Evolutionary conservation across 108 stramenopile species (phyloP), one percentile per base, ranked within the genome.

Genomic region (Fragilaria crotonensis): DNA sequence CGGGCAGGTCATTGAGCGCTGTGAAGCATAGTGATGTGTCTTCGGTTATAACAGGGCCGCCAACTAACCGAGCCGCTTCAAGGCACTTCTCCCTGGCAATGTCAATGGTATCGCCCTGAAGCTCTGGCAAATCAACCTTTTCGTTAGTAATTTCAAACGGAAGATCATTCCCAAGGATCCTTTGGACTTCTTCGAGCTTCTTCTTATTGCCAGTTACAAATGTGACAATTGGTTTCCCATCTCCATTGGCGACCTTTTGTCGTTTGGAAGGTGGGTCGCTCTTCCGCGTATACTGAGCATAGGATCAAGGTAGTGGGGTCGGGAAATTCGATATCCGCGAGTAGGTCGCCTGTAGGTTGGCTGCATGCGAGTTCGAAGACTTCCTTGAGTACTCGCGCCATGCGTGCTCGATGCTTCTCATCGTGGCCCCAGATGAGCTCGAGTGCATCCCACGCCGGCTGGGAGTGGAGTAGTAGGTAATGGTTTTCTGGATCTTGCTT

Each of bases 161-260:
- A 20, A 75, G 4, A n/a, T 56, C 64, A 25, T 59, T 57, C 20
- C 19, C 26, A 17, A 90, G 48, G 31, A 90, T 81, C 19, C 75
- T 49, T 4, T 70, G 50, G 22, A 95, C 90, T 73, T 95, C 94
- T 30, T 84, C 84, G 17, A 95, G 71, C 64, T 97, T 97, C 60
- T 92, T 95, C 53, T 84, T 81, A 66, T 95, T 97, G 14, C 94
- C 96, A 20, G 96, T 97, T 20, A 97, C 94, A 69, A 97, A 97
- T 5, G 81, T 79, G 25, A 82, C 33, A 21, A 56, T 1, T 19
- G 54, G 54, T 36, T 56, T 56, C 3, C 18, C 31, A 19, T 26
- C 30, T 26, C 9, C 23, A 2, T 26, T 5, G n/a, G 30, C 2
- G 14, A 33, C 23, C 54, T 65, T 26, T 33, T 33, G 52, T 26